Base-by-base conservation (phyloP, 371 early-diverging fungal genomes). In the Nematocida ironsii region DNA sequence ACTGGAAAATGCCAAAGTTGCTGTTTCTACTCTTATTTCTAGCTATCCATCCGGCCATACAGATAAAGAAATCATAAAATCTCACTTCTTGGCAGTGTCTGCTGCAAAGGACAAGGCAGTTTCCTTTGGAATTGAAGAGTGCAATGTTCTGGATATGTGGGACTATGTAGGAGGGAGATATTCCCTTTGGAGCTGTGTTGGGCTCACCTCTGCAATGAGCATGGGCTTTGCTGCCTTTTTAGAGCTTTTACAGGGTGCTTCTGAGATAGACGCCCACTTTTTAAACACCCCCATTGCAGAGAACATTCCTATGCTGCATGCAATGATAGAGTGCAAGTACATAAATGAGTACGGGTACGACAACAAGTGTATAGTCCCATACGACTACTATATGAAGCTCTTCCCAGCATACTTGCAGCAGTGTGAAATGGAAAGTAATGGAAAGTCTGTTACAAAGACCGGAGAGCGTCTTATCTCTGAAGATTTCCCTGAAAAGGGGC, bases 121-220 rank as follows among this genome's bases (percentile, higher is more conserved):
- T 74, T 91, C 89, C 33, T 95, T 95, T 84, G 95, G 96, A 72
- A 96, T 98, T 81, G 50, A 23, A 5, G 91, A 90, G 84, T 86
- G 90, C 48, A 95, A 95, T 89, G 94, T 96, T 93, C 95, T 98
- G 91, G 91, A 92, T 87, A 96, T 98, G 91, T 96, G 96, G 96
- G 98, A 98, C 88, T 97, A 94, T 94, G 96, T 97, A 72, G 97
- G 98, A 84, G 98, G 98, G 56, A 92, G 98, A 73, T 98, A 96
- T 90, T 95, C 95, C 62, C 91, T 97, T 54, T 98, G 98, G 98
- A 95, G 95, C 50, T 95, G 96, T 58, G 95, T 95, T 81, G 96
- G 97, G 57, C 90, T 98, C 68, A 93, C 94, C 20, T 96, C 97
- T 84, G 91, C 92, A 50, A 91, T 96, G 75, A 92, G 91, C 87